phyloP scores from a whole-genome alignment of 2,329 filamentous ascomycete species.

The Sphaerulina vaccinii region DNA sequence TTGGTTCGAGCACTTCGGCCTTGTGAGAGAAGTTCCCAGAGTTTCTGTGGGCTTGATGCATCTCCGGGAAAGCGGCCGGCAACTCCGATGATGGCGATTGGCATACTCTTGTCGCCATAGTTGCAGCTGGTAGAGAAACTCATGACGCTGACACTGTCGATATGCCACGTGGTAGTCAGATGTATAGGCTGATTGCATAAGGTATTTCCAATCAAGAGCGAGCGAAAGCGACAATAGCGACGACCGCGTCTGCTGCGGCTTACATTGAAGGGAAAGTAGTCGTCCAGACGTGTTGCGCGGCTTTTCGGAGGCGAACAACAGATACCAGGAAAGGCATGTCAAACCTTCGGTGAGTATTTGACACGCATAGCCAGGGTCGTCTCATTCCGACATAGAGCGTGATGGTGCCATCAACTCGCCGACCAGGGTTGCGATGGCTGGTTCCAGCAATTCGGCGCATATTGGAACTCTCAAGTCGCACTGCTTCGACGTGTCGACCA shows the following conservation, averaged over 20 bases:
- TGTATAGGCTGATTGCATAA: background rate
- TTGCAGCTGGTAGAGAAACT: background rate
- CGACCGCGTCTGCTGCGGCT: no score
- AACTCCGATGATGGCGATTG: conserved; percentile 48
- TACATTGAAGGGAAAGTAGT: background rate
- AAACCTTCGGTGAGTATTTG: background rate
- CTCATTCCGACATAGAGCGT: background rate
- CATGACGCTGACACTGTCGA: background rate
- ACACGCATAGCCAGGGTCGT: background rate
- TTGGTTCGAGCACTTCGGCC: background rate
- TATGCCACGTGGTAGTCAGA: background rate
- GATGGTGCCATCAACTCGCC: no score
- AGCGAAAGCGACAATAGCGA: no score
- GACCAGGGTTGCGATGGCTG: no score
- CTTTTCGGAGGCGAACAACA: background rate
- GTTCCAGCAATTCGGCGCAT: no score
- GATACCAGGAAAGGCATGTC: background rate
- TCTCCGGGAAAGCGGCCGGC: conserved; percentile 38
- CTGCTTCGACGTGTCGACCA: no score
- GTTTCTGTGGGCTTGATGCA: background rate
- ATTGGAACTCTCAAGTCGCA: no score
- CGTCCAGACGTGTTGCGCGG: background rate
- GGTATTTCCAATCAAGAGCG: background rate
- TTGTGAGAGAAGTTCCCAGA: conserved; percentile 17
- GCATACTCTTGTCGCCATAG: conserved; percentile 13